Evolutionary conservation across 495 filamentous ascomycete species (phyloP).

Genomic region (Aspergillus olivimuriae): DNA sequence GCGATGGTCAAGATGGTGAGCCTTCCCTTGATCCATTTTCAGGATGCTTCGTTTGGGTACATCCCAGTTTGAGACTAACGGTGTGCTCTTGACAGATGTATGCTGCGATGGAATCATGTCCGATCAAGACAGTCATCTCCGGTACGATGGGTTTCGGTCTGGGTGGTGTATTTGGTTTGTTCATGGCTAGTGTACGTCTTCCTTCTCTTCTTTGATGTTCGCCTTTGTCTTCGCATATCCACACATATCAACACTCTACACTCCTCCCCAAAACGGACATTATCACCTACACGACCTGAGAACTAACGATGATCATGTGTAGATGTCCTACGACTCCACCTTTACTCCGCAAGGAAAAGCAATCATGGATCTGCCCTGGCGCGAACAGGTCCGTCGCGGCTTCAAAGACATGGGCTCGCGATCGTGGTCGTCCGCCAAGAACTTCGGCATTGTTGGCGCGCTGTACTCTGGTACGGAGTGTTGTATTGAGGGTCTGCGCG

Average conservation of each 20-base stretch:
- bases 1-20: slow-evolving; percentile 48
- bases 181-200: slow-evolving; percentile 79
- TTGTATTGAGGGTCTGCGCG: slow-evolving; percentile 82
- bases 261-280: slow-evolving; percentile 1
- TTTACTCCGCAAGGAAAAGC: slow-evolving; percentile 56
- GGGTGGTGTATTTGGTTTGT: slow-evolving; percentile 86
- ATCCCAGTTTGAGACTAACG: neutral
- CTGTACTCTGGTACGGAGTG: slow-evolving; percentile 92
- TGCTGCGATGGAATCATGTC: slow-evolving; percentile 81
- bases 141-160: slow-evolving; percentile 86
- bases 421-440: slow-evolving; percentile 81
- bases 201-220: neutral
- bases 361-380: slow-evolving; percentile 66
- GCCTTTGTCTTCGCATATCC: too few relatives aligned
- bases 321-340: slow-evolving; percentile 92
- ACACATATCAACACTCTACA: neutral
- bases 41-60: neutral
- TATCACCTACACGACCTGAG: too few relatives aligned
- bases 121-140: slow-evolving; percentile 72
- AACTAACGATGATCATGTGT: too few relatives aligned
- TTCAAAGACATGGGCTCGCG: slow-evolving; percentile 92
- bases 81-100: slow-evolving; percentile 53
- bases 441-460: slow-evolving; percentile 87
- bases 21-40: slow-evolving; percentile 1
- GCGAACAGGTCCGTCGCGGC: slow-evolving; percentile 72